Evolutionary conservation across 129 eudicot species (phyloP), one percentile per base, ranked within the genome.

Genomic region (Artemisia annua): DNA sequence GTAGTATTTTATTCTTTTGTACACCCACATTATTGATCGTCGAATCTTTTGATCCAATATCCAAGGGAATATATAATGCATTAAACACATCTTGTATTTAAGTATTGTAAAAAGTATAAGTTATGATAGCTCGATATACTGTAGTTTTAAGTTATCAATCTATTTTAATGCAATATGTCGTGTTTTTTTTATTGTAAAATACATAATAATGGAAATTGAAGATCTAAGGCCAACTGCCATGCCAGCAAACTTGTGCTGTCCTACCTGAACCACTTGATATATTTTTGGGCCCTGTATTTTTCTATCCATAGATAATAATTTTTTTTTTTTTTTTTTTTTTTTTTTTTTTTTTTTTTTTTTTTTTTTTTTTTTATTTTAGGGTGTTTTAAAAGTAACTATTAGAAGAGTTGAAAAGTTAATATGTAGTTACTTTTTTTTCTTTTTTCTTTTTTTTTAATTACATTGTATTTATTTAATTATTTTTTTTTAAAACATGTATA

Each of bases 31-130:
- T 77, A 77, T 77, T 77, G 64, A 39, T 61, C 16, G 0, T 59
- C 76, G 81, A 77, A 77, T 70, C 75, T 77, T 77, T 77, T n/a
- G 81, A 70, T 77, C 76, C 81, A 77, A 61, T 59, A 69, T 60
- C 76, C 57, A 77, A 77, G 81, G 63, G 54, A 50, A 77, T 24
- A 28, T 49, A 69, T 68, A 67, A 20, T 12, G 44, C 79, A 49
- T 67, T 50, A 58, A 60, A 52, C 55, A 54, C 76, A 77, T 60
- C 70, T 57, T 39, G 20, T 18, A 52, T 48, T 59, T 7, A 17
- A 50, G 26, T 77, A 69, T 48, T 48, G 50, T 17, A 30, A 14
- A 73, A 59, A 58, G 19, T 73, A 73, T 60, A 58, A 15, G 43
- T 20, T 13, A 44, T 39, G 60, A 22, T 53, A 74, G 39, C 39